Evolutionary conservation across 148 eudicot genomes (phyloP), one percentile per base, ranked within the genome.

Genomic region (Nepenthes mirabilis): DNA sequence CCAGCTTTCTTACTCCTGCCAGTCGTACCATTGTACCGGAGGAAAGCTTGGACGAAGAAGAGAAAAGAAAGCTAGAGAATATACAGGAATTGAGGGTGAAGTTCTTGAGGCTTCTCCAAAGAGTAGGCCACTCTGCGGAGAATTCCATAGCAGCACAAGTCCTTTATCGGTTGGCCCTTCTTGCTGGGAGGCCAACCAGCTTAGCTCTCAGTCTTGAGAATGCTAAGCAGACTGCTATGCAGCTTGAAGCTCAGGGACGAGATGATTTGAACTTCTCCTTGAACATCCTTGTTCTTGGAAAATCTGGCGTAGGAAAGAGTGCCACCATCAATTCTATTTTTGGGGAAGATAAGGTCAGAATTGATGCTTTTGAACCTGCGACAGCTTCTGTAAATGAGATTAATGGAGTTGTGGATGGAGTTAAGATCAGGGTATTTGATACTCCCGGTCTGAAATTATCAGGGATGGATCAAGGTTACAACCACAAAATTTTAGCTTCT

Each of bases 221-320:
- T 70, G 99, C 99, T 7, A 89, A 86, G 73, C 75, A 60, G 58
- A 82, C 68, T 36, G 87, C 87, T 63, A 34, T 61, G 59, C 73
- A 76, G 75, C 89, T 93, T 61, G 99, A 93, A 69, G 72, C 70
- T n/a, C 96, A 78, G 69, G 89, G 74, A 10, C 78, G 75, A 48
- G 82, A 77, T 52, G 85, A 85, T 61, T 69, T 93, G 72, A 75
- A 82, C 58, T 84, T 86, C 70, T 80, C 90, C 11, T 60, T 93
- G 64, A 89, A 74, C 76, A 80, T 93, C 61, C 72, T 93, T 34
- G 90, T 89, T 70, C 72, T 93, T 36, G 99, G 99, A 43, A 93
- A 93, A 75, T 66, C 83, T 32, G 99, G 99, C 47, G 99, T 86
- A 58, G 99, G 99, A 9, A 93, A 93, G 71, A 93, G 99, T 79